Percentiles rank a stretch among this genome's conserved stretches.
phyloP scores from a whole-genome alignment of 306 rosid genomes.

The Vigna radiata region DNA sequence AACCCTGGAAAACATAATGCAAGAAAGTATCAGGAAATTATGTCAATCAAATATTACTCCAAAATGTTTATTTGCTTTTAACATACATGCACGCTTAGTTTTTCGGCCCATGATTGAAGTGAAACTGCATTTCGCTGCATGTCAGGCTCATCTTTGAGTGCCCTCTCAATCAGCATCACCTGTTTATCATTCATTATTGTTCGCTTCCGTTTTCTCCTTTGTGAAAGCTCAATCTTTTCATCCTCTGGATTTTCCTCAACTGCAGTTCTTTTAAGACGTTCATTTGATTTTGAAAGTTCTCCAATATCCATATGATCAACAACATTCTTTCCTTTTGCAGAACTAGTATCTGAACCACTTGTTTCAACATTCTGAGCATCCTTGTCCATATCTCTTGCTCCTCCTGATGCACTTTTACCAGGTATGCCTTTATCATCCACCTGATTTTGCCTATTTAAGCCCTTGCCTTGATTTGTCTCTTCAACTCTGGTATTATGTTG shows the following conservation, averaged over 20 bases:
- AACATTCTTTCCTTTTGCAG: constrained; percentile 70
- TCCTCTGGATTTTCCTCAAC: constrained; percentile 67
- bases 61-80: constrained; percentile 31
- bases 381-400: constrained; percentile 57
- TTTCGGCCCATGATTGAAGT: constrained; percentile 83
- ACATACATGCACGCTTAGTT: constrained; percentile 79
- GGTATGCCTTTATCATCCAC: constrained; percentile 60
- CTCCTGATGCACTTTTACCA: constrained; percentile 55
- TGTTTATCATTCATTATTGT: constrained; percentile 90
- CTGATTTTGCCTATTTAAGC: constrained; percentile 45
- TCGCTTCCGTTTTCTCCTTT: constrained; percentile 85
- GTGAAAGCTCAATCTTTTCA: constrained; percentile 70
- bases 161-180: constrained; percentile 72
- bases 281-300: constrained; percentile 61
- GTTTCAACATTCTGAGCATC: constrained; percentile 83
- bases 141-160: constrained; percentile 86
- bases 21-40: constrained; percentile 48
- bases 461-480: constrained; percentile 57
- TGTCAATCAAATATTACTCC: constrained; percentile 28
- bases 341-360: constrained; percentile 86
- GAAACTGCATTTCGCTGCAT: constrained; percentile 85
- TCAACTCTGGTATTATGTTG: constrained; percentile 56
- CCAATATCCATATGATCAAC: constrained; percentile 54
- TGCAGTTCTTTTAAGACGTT: constrained; percentile 52
- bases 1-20: constrained; percentile 74